A percentile compares a stretch with the other conserved stretches of the same genome.
These are phyloP conservation scores for Clonostachys rosea DNA, from an alignment of 2,329 filamentous ascomycete genomes.

Conservation along the genomic window DNA sequence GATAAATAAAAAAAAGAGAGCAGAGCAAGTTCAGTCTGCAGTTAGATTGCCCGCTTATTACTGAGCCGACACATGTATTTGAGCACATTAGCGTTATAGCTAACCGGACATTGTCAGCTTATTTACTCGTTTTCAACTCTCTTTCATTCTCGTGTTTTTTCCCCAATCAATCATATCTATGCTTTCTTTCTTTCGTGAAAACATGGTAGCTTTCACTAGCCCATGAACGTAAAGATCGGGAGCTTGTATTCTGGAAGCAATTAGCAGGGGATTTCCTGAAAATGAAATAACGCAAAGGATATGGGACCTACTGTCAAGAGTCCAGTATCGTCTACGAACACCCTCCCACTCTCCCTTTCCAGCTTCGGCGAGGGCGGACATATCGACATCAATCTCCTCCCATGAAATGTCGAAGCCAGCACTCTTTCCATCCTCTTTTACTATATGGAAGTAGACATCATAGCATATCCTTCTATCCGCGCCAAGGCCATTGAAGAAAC, in stretches of 20 bases:
- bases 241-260: slow-evolving; percentile 57
- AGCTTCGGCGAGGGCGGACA: slow-evolving; percentile 56
- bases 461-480: slow-evolving; percentile 92
- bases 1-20: not conserved
- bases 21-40: not conserved
- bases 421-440: slow-evolving; percentile 85
- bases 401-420: slow-evolving; percentile 88
- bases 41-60: too few species aligned
- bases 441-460: slow-evolving; percentile 90
- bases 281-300: slow-evolving; percentile 1
- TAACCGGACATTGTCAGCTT: too few species aligned
- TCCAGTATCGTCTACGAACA: slow-evolving; percentile 86
- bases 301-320: slow-evolving; percentile 58
- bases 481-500: slow-evolving; percentile 88
- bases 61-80: too few species aligned
- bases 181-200: not conserved
- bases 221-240: slow-evolving; percentile 71
- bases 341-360: slow-evolving; percentile 81
- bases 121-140: not conserved
- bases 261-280: slow-evolving; percentile 13
- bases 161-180: not conserved
- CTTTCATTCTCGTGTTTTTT: not conserved
- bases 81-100: too few species aligned
- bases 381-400: slow-evolving; percentile 72
- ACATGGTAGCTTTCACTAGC: slow-evolving; percentile 29